Base-by-base conservation (phyloP, 1,284 basidiomycete species). In the Austropuccinia psidii region DNA sequence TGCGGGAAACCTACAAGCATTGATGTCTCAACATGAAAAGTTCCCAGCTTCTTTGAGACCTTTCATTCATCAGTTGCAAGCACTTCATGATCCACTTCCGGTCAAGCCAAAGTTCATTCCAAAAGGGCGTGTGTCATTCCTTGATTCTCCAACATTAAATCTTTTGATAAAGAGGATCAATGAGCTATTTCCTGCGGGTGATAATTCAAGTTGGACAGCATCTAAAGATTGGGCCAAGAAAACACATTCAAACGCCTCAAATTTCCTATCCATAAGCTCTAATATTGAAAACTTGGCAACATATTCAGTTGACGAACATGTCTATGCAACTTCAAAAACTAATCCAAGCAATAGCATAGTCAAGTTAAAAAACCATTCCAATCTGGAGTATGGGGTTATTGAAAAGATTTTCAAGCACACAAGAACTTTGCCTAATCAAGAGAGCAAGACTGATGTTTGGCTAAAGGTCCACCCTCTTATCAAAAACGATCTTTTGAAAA, bases 321-420 rank as follows among this genome's bases (percentile, higher is more conserved):
- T 49, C 1, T 69, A 45, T 33, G 41, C 41, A 19, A 69, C 52
- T n/a, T 43, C 35, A 8, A 19, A 47, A 49, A 29, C 43, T 17
- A 69, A 69, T 43, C 52, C 52, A 1, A 69, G 54, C 41, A 69
- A 69, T 39, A 55, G 65, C 33, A 50, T 68, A n/a, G 65, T 68
- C n/a, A 39, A 35, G 24, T 35, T 58, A 15, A 29, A n/a, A 31
- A 8, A 35, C 21, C 37, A 37, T 58, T 58, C 37, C 47, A 41
- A n/a, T n/a, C 37, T 52, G 39, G 29, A 57, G 13, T 58, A 57
- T 17, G 41, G 66, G 39, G 47, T 69, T 0, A 69, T 69, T 29
- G 17, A 58, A 43, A 19, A 69, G 33, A 55, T 69, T 15, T 69
- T 69, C 35, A 43, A 9, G 29, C 66, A 69, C 24, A 17, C 19